phyloP scores from a whole-genome alignment of 129 eudicot genomes.

The Chrysanthemum makinoi region DNA sequence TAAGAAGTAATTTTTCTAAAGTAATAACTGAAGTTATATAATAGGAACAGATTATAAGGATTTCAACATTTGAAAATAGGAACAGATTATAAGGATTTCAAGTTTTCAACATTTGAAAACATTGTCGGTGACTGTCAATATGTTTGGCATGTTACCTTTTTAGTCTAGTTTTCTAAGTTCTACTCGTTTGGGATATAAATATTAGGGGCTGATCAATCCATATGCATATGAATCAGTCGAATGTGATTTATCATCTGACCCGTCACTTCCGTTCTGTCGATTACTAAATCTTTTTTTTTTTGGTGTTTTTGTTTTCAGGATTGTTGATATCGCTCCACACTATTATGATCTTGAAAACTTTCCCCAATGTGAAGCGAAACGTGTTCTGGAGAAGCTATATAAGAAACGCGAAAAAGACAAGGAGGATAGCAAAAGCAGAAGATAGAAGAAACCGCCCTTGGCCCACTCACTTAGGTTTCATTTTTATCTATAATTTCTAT shows the following conservation, averaged over 20 bases:
- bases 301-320: conserved; percentile 40
- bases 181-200: too few relatives aligned
- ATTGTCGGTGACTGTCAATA: neutral
- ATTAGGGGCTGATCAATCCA: too few relatives aligned
- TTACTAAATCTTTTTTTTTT: neutral
- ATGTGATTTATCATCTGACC: too few relatives aligned
- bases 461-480: conserved; percentile 1
- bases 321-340: conserved; percentile 86
- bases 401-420: conserved; percentile 71
- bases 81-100: neutral
- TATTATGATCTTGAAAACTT: conserved; percentile 85
- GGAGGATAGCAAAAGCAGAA: conserved; percentile 58
- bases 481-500: conserved; percentile 4
- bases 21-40: too few relatives aligned
- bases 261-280: too few relatives aligned
- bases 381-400: conserved; percentile 79
- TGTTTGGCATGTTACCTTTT: too few relatives aligned
- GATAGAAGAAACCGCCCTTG: conserved; percentile 9
- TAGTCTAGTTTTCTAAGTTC: too few relatives aligned
- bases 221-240: too few relatives aligned
- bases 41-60: neutral
- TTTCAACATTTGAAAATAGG: neutral
- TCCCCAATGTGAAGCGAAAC: conserved; percentile 92
- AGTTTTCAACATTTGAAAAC: too few relatives aligned
- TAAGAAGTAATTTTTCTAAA: too few relatives aligned